Conservation (phyloP, 108 stramenopile genomes). For the Conticribra guillardii region DNA sequence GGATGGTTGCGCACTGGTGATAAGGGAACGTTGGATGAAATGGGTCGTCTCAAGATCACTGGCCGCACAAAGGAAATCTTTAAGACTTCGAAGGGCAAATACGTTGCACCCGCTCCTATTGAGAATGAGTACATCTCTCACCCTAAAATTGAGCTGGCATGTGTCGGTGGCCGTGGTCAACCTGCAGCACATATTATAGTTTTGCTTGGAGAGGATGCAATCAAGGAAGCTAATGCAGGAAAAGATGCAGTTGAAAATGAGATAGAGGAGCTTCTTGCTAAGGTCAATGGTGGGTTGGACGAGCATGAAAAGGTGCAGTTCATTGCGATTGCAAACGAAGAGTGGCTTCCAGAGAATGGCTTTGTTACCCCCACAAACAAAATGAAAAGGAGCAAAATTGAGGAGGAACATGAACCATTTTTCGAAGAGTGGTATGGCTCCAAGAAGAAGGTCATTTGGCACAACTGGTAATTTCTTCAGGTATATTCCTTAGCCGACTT, state of each 20-base stretch:
- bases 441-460: conserved; percentile 78
- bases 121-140: conserved; percentile 67
- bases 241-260: conserved; percentile 56
- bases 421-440: conserved; percentile 72
- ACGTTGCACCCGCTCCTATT: conserved; percentile 82
- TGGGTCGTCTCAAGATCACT: conserved; percentile 85
- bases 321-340: conserved; percentile 76
- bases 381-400: conserved; percentile 75
- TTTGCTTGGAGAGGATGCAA: conserved; percentile 66
- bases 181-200: conserved; percentile 73
- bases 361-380: conserved; percentile 85
- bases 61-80: conserved; percentile 89
- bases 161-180: conserved; percentile 69
- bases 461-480: conserved; percentile 51
- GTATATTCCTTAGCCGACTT: no score
- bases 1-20: conserved; percentile 90
- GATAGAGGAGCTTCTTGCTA: conserved; percentile 56
- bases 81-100: conserved; percentile 85
- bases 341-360: conserved; percentile 84
- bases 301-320: conserved; percentile 69
- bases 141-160: conserved; percentile 65
- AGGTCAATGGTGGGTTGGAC: conserved; percentile 64
- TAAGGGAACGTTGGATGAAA: conserved; percentile 76
- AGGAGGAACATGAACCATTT: conserved; percentile 60
- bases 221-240: conserved; percentile 46